Conservation (phyloP, 2,329 filamentous ascomycete species). For the Fusarium verrucosum region DNA sequence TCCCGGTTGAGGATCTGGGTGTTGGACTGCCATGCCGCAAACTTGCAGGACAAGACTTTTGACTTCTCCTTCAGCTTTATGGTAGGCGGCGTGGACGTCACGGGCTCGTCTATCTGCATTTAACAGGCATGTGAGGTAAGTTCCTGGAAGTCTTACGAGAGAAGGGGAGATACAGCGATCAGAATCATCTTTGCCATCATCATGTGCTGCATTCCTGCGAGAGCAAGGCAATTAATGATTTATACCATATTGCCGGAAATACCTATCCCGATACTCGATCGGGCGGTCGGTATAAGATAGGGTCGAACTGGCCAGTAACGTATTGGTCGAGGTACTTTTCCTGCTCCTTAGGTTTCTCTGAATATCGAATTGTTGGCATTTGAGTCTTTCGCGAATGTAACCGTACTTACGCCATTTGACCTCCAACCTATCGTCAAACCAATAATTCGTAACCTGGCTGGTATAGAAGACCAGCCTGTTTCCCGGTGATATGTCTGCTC, state of each 20-base stretch:
- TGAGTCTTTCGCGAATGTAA: accelerated
- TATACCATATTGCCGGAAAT: slow-evolving; percentile 35
- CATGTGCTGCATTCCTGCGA: slow-evolving; percentile 38
- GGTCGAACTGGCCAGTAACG: background rate
- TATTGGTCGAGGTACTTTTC: slow-evolving; percentile 26
- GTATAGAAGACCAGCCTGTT: slow-evolving; percentile 37
- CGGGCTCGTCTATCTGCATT: background rate
- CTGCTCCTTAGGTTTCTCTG: slow-evolving; percentile 29
- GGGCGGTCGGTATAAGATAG: slow-evolving; percentile 22
- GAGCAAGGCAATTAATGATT: slow-evolving; percentile 25
- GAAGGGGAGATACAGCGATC: slow-evolving; percentile 27
- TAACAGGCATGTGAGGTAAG: accelerated
- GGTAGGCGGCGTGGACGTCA: slow-evolving; percentile 23
- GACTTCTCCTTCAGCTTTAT: slow-evolving; percentile 25
- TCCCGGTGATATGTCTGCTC: slow-evolving; percentile 33
- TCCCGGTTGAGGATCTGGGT: slow-evolving; percentile 16
- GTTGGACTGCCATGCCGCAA: slow-evolving; percentile 32
- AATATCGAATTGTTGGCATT: accelerated
- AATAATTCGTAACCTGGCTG: slow-evolving; percentile 33
- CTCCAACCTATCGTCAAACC: slow-evolving; percentile 23
- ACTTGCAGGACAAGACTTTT: slow-evolving; percentile 29
- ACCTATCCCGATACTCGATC: slow-evolving; percentile 22
- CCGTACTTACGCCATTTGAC: slow-evolving; percentile 28
- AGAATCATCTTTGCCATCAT: slow-evolving; percentile 42
- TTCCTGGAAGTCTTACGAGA: background rate